These are phyloP conservation scores for Bocquillonia castaneifolia DNA, from an alignment of 441 rosid genomes.

Conservation along the genomic window DNA sequence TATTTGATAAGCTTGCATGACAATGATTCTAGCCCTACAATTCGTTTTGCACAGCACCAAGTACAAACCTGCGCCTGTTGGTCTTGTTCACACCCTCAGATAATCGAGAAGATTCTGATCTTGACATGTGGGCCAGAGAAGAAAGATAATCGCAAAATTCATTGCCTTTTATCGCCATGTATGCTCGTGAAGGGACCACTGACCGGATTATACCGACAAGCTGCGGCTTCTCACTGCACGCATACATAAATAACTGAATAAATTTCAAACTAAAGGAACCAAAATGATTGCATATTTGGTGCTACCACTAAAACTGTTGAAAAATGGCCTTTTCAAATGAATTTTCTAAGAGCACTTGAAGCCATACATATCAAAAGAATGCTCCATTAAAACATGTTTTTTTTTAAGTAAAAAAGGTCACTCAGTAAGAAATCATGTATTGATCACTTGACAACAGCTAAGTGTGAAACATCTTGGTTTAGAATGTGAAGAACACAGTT, in stretches of 20 bases:
- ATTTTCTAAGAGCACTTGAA: neutral
- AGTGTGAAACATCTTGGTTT: neutral
- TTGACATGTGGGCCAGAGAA: conserved; percentile 56
- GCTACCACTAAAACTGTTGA: too few species aligned
- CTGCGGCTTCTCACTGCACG: conserved; percentile 47
- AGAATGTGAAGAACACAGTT: neutral
- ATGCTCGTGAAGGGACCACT: conserved; percentile 52
- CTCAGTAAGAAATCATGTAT: neutral
- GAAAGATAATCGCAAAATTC: conserved; percentile 71
- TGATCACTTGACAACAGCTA: neutral
- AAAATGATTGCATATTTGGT: neutral
- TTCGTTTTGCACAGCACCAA: neutral
- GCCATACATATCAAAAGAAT: neutral
- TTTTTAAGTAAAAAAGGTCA: neutral
- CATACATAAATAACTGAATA: conserved; percentile 8
- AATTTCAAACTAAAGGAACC: neutral
- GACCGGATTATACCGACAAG: conserved; percentile 43
- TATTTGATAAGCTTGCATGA: neutral
- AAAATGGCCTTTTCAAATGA: neutral
- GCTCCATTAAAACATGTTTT: neutral
- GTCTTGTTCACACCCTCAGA: conserved; percentile 33
- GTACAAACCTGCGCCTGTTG: conserved; percentile 48
- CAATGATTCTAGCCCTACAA: neutral
- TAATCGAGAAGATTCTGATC: conserved; percentile 56
- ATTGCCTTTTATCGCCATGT: conserved; percentile 50